Evolutionary conservation across 108 stramenopile species (phyloP).

Genomic region (Mayamaea pseudoterrestris): DNA sequence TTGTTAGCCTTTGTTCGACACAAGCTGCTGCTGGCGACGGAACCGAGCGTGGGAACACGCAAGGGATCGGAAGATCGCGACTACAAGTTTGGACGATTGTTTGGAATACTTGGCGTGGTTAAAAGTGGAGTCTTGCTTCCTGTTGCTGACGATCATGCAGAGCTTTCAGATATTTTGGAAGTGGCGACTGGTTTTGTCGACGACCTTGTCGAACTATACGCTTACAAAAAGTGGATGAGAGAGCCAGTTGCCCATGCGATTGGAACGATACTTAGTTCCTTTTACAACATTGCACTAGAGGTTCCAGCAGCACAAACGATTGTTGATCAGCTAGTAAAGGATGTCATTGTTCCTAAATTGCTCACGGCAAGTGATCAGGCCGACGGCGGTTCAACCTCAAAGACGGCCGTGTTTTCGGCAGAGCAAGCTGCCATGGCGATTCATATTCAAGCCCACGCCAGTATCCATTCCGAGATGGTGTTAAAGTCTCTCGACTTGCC

Average conservation of each 20-base stretch:
- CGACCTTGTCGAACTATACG: slow-evolving; percentile 67
- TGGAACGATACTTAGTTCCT: slow-evolving; percentile 38
- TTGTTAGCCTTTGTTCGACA: slow-evolving; percentile 34
- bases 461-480: slow-evolving; percentile 3
- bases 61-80: slow-evolving; percentile 75
- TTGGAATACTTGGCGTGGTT: slow-evolving; percentile 65
- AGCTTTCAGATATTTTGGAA: slow-evolving; percentile 12
- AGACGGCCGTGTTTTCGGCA: slow-evolving; percentile 2
- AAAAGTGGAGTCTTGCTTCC: slow-evolving; percentile 49
- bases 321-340: slow-evolving; percentile 18
- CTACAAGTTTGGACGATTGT: slow-evolving; percentile 68
- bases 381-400: not conserved
- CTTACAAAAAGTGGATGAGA: slow-evolving; percentile 66
- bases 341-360: slow-evolving; percentile 42
- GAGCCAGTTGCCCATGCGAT: slow-evolving; percentile 71
- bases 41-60: slow-evolving; percentile 31
- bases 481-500: slow-evolving; percentile 33
- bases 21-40: slow-evolving; percentile 31
- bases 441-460: slow-evolving; percentile 34
- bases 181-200: slow-evolving; percentile 19
- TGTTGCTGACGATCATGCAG: not conserved
- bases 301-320: slow-evolving; percentile 3
- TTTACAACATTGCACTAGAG: slow-evolving; percentile 5
- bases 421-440: slow-evolving; percentile 9
- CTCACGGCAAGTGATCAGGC: not conserved